These are phyloP conservation scores for Cymbopogon citratus DNA, from an alignment of 176 grass and related monocot genomes.

Conservation along the genomic window DNA sequence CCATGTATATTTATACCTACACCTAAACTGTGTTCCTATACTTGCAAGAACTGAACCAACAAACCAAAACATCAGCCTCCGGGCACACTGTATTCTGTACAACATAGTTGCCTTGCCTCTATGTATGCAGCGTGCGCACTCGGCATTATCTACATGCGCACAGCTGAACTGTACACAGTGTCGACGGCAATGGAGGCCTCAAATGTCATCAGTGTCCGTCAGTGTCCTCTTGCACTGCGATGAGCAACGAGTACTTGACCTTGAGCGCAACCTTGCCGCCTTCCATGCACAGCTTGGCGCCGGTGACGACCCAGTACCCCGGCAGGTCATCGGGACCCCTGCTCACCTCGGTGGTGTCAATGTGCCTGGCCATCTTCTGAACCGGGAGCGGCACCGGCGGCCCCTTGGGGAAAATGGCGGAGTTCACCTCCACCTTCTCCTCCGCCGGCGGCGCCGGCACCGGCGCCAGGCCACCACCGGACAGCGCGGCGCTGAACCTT, in stretches of 20 bases:
- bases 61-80: neutral
- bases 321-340: constrained; percentile 71
- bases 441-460: neutral
- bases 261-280: constrained; percentile 65
- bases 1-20: neutral
- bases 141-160: neutral
- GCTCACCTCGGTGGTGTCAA: constrained; percentile 65
- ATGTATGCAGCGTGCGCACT: neutral
- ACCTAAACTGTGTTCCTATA: neutral
- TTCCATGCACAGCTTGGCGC: constrained; percentile 73
- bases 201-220: constrained; percentile 36
- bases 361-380: constrained; percentile 66
- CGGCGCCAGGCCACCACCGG: constrained; percentile 2
- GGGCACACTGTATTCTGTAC: constrained; percentile 15
- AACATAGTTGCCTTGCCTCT: neutral
- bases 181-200: neutral
- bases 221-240: constrained; percentile 40
- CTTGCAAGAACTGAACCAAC: neutral
- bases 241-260: constrained; percentile 82
- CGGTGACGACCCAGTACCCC: constrained; percentile 88
- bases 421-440: constrained; percentile 72
- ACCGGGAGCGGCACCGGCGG: constrained; percentile 78
- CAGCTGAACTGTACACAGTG: neutral
- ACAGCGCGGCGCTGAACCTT: constrained; percentile 53
- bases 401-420: constrained; percentile 79